phyloP scores from a whole-genome alignment of 345 rosid species.

The Schrenkiella parvula region DNA sequence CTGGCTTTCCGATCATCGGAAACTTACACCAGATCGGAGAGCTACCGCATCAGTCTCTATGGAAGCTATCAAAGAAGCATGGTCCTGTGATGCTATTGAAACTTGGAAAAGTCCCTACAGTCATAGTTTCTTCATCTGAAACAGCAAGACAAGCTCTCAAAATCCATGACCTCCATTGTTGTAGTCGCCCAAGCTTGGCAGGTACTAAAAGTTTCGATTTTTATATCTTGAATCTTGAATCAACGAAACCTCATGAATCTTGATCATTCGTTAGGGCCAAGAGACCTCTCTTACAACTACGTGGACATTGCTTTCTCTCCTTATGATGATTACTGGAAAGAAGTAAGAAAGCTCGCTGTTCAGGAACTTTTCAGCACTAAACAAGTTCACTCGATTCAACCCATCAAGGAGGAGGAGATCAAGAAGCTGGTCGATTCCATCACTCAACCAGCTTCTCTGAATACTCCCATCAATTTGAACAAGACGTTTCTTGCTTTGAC shows the following conservation, averaged over 20 bases:
- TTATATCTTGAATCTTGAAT: neutral
- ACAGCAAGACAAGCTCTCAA: constrained; percentile 39
- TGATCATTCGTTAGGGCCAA: constrained; percentile 19
- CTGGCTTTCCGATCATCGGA: constrained; percentile 42
- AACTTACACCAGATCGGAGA: constrained; percentile 41
- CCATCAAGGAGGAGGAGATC: constrained; percentile 43
- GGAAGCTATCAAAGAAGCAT: constrained; percentile 45
- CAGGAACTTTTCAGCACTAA: constrained; percentile 40
- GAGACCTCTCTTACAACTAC: constrained; percentile 42
- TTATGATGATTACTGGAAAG: constrained; percentile 40
- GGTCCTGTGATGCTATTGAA: constrained; percentile 48
- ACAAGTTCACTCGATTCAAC: constrained; percentile 31
- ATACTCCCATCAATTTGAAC: constrained; percentile 25
- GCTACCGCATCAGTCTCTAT: constrained; percentile 30
- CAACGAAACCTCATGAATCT: neutral
- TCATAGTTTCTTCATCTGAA: constrained; percentile 45
- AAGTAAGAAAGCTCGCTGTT: constrained; percentile 34
- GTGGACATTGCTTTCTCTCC: constrained; percentile 46
- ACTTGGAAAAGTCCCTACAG: constrained; percentile 34
- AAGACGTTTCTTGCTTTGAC: constrained; percentile 27
- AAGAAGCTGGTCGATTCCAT: constrained; percentile 33
- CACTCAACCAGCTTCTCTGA: neutral
- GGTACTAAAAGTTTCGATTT: neutral
- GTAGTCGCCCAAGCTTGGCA: constrained; percentile 39
- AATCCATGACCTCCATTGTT: constrained; percentile 42